A percentile compares a stretch with the other conserved stretches of the same genome.
phyloP scores from a whole-genome alignment of 1,139 yeast genomes.

The Sugiyamaella novakii region DNA sequence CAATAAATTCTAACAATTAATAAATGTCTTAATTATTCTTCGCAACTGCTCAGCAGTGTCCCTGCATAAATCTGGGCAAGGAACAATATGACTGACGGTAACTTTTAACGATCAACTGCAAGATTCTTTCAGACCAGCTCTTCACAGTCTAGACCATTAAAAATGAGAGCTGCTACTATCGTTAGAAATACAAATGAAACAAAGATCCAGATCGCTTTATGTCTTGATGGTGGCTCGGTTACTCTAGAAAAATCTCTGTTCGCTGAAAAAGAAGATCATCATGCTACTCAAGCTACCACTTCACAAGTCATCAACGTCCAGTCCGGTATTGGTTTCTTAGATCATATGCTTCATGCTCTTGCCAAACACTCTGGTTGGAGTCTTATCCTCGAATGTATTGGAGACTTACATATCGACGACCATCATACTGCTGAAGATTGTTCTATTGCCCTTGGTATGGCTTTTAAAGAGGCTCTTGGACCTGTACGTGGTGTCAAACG shows the following conservation, averaged over 20 bases:
- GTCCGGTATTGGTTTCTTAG: constrained; percentile 93
- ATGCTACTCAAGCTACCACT: constrained; percentile 56
- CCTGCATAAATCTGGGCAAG: not conserved
- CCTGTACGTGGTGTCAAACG: constrained; percentile 87
- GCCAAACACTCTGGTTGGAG: constrained; percentile 99
- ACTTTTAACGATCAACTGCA: too few species aligned
- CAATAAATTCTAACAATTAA: too few species aligned
- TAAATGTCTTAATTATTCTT: too few species aligned
- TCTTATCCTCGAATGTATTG: constrained; percentile 80
- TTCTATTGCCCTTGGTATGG: constrained; percentile 86
- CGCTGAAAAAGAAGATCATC: constrained; percentile 43
- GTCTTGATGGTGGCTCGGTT: constrained; percentile 81
- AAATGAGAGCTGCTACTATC: constrained; percentile 50
- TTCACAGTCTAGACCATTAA: not conserved
- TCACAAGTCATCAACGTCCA: constrained; percentile 78
- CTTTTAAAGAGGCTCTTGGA: constrained; percentile 88
- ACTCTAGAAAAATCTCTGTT: constrained; percentile 58
- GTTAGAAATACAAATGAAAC: constrained; percentile 88
- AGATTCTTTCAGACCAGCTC: too few species aligned
- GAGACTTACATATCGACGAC: constrained; percentile 94
- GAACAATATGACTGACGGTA: not conserved
- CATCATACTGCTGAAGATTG: constrained; percentile 97
- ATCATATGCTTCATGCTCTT: constrained; percentile 95
- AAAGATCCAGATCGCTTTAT: constrained; percentile 80
- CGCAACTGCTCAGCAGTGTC: not conserved